These are phyloP conservation scores for Xylaria grammica DNA, from an alignment of 495 filamentous ascomycete species.

Conservation along the genomic window DNA sequence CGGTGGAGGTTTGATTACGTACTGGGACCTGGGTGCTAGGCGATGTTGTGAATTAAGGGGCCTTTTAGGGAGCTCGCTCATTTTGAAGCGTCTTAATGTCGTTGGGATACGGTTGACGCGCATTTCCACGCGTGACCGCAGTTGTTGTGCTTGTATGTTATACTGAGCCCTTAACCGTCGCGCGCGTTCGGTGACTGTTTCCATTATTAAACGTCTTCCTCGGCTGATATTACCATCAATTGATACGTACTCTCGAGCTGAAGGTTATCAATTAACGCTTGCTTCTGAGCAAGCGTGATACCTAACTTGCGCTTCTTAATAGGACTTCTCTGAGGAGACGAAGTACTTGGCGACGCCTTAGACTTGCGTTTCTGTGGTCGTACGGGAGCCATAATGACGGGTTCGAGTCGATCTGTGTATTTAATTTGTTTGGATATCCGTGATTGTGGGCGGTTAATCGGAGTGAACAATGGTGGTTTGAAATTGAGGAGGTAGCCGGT, in stretches of 20 bases:
- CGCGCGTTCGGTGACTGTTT: conserved; percentile 84
- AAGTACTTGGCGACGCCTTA: conserved; percentile 47
- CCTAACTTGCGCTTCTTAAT: conserved; percentile 63
- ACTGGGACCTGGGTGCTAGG: conserved; percentile 30
- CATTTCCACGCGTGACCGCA: conserved; percentile 87
- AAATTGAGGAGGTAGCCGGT: not conserved
- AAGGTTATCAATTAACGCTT: conserved; percentile 88
- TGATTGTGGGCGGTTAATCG: not conserved
- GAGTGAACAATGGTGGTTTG: not conserved
- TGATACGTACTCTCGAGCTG: conserved; percentile 81
- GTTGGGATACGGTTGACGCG: conserved; percentile 92
- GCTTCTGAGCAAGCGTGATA: conserved; percentile 80
- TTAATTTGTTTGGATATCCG: conserved; percentile 3
- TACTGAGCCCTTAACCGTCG: conserved; percentile 91
- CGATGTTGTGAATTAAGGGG: conserved; percentile 31
- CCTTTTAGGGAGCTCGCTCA: conserved; percentile 76
- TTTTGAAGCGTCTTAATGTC: conserved; percentile 76
- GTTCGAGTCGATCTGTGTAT: conserved; percentile 20
- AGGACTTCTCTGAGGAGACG: conserved; percentile 57
- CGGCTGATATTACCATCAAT: not conserved
- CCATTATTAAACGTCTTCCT: conserved; percentile 28
- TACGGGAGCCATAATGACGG: conserved; percentile 56
- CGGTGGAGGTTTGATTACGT: conserved; percentile 33
- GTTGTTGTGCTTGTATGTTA: conserved; percentile 80
- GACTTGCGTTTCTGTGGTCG: conserved; percentile 67